Percentiles rank a stretch among this genome's conserved stretches.
Evolutionary conservation across 2,329 filamentous ascomycete species (phyloP).

Genomic region (Alternaria tenuissima): DNA sequence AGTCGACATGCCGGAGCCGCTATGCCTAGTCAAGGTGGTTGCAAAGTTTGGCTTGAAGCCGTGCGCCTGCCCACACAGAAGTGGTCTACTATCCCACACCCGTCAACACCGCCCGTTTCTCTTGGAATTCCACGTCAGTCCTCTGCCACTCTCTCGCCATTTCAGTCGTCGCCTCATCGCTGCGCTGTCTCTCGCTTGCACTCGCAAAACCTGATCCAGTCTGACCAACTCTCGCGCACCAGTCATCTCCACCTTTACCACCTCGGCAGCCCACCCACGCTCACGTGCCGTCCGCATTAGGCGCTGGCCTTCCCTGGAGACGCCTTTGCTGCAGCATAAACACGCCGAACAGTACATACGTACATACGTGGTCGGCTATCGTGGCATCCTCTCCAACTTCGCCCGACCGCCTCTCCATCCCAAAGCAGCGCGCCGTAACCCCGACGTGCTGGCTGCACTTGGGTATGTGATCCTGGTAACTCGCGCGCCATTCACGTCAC

Average conservation of each 20-base stretch:
- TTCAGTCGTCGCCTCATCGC: conserved; percentile 2
- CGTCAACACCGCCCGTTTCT: conserved; percentile 27
- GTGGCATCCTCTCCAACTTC: conserved; percentile 49
- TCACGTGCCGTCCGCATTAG: conserved; percentile 46
- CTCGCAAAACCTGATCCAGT: conserved; percentile 9
- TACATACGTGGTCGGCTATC: conserved; percentile 51
- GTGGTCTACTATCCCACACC: conserved; percentile 35
- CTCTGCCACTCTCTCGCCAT: conserved; percentile 8
- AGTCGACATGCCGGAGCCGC: conserved; percentile 22
- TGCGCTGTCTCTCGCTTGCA: conserved; percentile 14
- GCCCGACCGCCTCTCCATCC: conserved; percentile 41
- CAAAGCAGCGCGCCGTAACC: conserved; percentile 28
- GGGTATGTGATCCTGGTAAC: conserved; percentile 50
- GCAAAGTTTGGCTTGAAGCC: conserved; percentile 22
- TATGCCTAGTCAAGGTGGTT: conserved; percentile 10
- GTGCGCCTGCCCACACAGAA: conserved; percentile 33
- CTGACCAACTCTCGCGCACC: conserved; percentile 9
- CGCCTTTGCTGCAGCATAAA: conserved; percentile 34
- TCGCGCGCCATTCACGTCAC: conserved; percentile 40
- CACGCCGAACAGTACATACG: conserved; percentile 41
- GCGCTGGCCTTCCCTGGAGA: conserved; percentile 33
- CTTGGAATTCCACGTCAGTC: conserved; percentile 36
- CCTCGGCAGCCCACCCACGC: conserved; percentile 18
- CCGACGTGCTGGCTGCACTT: conserved; percentile 28
- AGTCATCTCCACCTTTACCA: conserved; percentile 32